Base-by-base conservation (phyloP, 2,329 filamentous ascomycete species). In the Botrytis tulipae region DNA sequence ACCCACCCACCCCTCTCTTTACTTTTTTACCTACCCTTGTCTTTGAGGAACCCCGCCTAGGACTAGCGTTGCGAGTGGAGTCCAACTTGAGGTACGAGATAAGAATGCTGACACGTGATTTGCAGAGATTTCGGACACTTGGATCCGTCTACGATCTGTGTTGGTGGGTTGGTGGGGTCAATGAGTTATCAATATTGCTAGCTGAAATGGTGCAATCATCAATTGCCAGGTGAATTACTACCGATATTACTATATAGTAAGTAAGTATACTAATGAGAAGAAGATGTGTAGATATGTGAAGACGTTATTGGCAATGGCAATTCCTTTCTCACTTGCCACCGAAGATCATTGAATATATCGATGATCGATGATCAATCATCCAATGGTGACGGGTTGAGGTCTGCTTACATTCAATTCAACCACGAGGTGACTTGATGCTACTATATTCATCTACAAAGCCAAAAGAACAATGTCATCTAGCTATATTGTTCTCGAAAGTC, bases 91-190 rank as follows among this genome's bases (percentile, higher is more conserved):
- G 16, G 25, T n/a, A 32, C 22, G 20, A 61, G 57, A 63, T 54
- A 40, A 71, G 70, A 32, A 37, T 42, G 4, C 16, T 0, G 9
- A 1, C 68, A 70, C 68, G 68, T 70, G 68, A 70, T 70, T 44
- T 61, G 68, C 54, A 70, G 68, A 70, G 57, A 61, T 70, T 70
- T 70, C 25, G 29, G n/a, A 25, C n/a, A 29, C 46, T 54, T 40
- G 46, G 46, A 67, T n/a, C 29, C 0, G 0, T 5, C 0, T 1
- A 22, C 10, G 65, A 25, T 40, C 46, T 8, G 65, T 37, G 63
- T 20, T n/a, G 63, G 65, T 68, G 32, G 65, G 35, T n/a, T 37
- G 63, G 65, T 68, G 46, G 65, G 35, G 35, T 54, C 16, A 10
- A 12, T 37, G 65, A 68, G 46, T 20, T 40, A 29, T 51, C n/a